Evolutionary conservation across 2,329 filamentous ascomycete species (phyloP), one percentile per base, ranked within the genome.

Genomic region (Stachybotrys chlorohalonatus): DNA sequence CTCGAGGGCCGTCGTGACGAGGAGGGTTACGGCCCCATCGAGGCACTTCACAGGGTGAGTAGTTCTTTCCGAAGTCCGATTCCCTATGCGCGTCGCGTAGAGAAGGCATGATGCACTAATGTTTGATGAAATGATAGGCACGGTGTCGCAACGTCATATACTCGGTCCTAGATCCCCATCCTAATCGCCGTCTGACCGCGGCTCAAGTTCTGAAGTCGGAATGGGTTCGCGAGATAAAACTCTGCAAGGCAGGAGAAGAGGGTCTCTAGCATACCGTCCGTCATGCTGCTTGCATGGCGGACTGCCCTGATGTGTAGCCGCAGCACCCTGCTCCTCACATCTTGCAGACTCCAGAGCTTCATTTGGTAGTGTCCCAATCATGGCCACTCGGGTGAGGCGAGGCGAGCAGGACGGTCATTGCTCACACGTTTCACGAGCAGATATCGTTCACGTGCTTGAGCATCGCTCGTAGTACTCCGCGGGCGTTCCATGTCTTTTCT

Each of bases 91-190:
- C 24, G 24, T 4, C 24, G 24, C 24, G 24, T 4, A 24, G 24
- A 24, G 24, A 24, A 24, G 24, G 24, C 24, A 24, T 13, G 36
- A 42, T 42, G 6, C 9, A 42, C 36, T 42, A 42, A 42, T 5
- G 6, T 9, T 42, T 42, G 36, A 42, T 13, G 9, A 42, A 42
- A 8, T 49, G 8, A 47, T 17, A 97, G 93, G 92, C 92, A 62
- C 90, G 93, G 64, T 99, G 94, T 73, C 89, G 94, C 58, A 99
- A 99, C 65, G 94, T 99, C 65, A 96, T 99, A 68, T 99, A 99
- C 75, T 97, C 92, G 24, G 96, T 99, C 60, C 81, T 99, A 49
- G 94, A 99, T 67, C 94, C 94, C 32, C 96, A 96, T 69, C 91
- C 94, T 31, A 83, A 83, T 55, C 87, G 94, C 60, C 90, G 94